Base-by-base conservation (phyloP, 257 asterid genomes). In the Nicotiana knightiana region DNA sequence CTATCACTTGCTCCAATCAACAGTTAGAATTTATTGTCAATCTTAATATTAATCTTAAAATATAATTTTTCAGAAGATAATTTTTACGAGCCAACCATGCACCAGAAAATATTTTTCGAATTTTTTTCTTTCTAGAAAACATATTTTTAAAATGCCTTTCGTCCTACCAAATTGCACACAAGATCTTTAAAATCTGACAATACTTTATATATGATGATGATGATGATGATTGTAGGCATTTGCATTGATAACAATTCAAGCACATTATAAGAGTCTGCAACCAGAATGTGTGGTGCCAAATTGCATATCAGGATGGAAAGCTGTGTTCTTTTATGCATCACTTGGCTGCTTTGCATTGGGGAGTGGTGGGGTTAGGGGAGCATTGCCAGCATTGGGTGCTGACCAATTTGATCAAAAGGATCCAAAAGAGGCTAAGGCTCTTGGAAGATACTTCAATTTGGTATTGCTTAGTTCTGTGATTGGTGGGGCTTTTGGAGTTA, bases 371-470 rank as follows among this genome's bases (percentile, higher is more conserved):
- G 89, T 90, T 3, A 88, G 86, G 71, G 97, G 97, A 3, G 88
- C 97, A 3, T 91, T 96, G 15, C 95, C 99, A 0, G 89, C 99
- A 0, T 89, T 96, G 1, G 99, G 99, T 13, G 99, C 97, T 0
- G 99, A 96, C 82, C 98, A 96, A 30, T 96, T 93, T 37, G 90
- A 90, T 32, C 84, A 83, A 5, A 91, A 88, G 59, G 90, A 90
- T 79, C 91, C 97, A 0, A 91, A 88, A 33, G 92, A 88, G 64
- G 91, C 93, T 24, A 93, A 93, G 81, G 93, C 91, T 4, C 88
- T 94, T 0, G 94, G 93, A 0, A 93, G 91, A 86, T 96, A 94
- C 86, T 96, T 96, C 88, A 96, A 96, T 70, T 94, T 92, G 89
- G 87, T 96, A 0, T 61, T 92, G 86, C 92, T 96, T 2, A 88